A percentile compares a stretch with the other conserved stretches of the same genome.
Evolutionary conservation across 164 flowering plant genomes (phyloP).

Genomic region (Magnolia sinica): DNA sequence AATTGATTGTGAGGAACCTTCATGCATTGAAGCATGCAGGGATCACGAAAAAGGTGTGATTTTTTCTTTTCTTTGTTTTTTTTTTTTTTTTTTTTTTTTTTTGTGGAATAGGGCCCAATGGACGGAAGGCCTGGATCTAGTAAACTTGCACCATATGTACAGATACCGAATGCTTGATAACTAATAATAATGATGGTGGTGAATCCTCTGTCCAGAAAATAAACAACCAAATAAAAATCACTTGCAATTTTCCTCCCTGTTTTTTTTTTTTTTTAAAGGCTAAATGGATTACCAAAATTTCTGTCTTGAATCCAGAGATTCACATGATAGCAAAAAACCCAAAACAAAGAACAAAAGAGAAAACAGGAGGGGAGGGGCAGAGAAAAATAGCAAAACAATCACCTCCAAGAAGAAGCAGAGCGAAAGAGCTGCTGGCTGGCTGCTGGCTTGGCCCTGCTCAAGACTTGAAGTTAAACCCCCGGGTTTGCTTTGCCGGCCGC

Average conservation of each 20-base stretch:
- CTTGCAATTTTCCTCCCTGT: neutral
- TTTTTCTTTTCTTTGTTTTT: no score
- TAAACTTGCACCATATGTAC: no score
- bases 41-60: no score
- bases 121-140: no score
- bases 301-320: neutral
- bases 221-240: neutral
- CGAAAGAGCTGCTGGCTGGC: neutral
- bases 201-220: no score
- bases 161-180: no score
- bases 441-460: neutral
- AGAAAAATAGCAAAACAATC: neutral
- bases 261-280: neutral
- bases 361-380: no score
- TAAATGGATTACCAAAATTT: neutral
- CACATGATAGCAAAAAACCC: neutral
- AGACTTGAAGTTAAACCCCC: slow-evolving; percentile 9
- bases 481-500: slow-evolving; percentile 21
- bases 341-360: neutral
- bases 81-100: no score
- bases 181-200: no score
- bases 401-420: slow-evolving; percentile 8
- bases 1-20: no score
- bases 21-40: no score
- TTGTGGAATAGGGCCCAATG: no score